Evolutionary conservation across 495 filamentous ascomycete species (phyloP), one percentile per base, ranked within the genome.

Genomic region (Trichoderma asperelloides): DNA sequence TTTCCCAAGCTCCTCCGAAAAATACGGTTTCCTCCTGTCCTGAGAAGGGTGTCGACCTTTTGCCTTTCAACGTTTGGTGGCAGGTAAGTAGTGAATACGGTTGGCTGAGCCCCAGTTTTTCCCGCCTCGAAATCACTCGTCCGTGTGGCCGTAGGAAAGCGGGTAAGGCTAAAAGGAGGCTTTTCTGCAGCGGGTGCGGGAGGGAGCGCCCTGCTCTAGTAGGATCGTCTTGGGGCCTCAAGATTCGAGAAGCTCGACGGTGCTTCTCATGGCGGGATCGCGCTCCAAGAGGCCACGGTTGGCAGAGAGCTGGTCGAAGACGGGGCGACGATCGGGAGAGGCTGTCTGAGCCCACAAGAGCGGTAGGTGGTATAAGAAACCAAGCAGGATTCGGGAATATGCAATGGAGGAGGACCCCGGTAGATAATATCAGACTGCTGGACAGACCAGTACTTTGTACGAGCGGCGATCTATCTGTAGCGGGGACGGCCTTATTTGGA

Each of bases 51-150:
- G n/a, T n/a, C n/a, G 33, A 2, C 6, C 33, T 3, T 3, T 37
- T 37, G 33, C 33, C 6, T 4, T 51, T n/a, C 47, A 51, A n/a
- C 43, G 21, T n/a, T 3, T 18, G 47, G 18, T 51, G 47, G 47
- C 11, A n/a, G 43, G 40, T 41, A 15, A 16, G 47, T 30, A 25
- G 16, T 60, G 30, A 27, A 30, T 13, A 25, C 23, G 55, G 21
- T 60, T 60, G 55, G 55, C 23, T 30, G 27, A 60, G 27, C 55
- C 55, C 55, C 55, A 60, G 55, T 60, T 60, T 60, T 60, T 60
- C 8, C 55, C 55, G 55, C 55, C 25, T 60, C 55, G 55, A 60
- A 60, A 60, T 60, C 55, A 30, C 55, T 60, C 55, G 49, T 55
- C 27, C 23, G 23, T 47, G 43, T n/a, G 33, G 33, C 33, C 33